A percentile compares a stretch with the other conserved stretches of the same genome.
Conservation (phyloP, 768 basidiomycete genomes). For the Tephrocybe sp. region DNA sequence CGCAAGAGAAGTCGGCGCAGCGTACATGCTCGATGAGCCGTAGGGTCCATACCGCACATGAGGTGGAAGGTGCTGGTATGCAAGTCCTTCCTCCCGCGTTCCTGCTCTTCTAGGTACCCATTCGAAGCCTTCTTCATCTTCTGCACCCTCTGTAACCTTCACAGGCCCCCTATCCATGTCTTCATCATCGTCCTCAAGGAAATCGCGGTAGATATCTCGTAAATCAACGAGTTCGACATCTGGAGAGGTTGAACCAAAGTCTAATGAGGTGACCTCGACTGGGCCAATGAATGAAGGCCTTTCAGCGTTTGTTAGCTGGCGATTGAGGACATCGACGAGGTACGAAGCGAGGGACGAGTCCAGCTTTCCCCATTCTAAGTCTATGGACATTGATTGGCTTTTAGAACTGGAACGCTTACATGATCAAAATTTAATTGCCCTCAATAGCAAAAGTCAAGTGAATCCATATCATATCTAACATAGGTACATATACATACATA, state of each 20-base stretch:
- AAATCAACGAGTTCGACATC: slow-evolving; percentile 90
- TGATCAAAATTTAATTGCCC: neutral
- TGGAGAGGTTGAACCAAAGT: slow-evolving; percentile 82
- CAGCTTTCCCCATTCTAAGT: slow-evolving; percentile 89
- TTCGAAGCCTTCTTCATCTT: slow-evolving; percentile 77
- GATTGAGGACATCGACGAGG: slow-evolving; percentile 75
- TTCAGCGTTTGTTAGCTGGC: slow-evolving; percentile 63
- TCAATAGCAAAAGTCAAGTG: no score
- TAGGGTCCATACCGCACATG: slow-evolving; percentile 66
- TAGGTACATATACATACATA: no score
- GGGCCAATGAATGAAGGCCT: slow-evolving; percentile 96
- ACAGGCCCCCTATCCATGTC: slow-evolving; percentile 47
- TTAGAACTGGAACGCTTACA: neutral
- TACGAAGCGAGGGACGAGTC: slow-evolving; percentile 66
- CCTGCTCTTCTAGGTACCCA: slow-evolving; percentile 73
- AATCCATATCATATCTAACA: no score
- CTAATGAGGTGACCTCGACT: slow-evolving; percentile 79
- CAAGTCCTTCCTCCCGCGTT: slow-evolving; percentile 52
- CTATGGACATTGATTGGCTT: slow-evolving; percentile 73
- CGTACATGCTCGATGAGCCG: slow-evolving; percentile 55
- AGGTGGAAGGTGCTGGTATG: slow-evolving; percentile 70
- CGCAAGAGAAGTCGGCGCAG: slow-evolving; percentile 48
- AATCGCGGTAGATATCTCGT: slow-evolving; percentile 92
- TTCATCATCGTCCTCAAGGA: slow-evolving; percentile 81
- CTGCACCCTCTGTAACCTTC: slow-evolving; percentile 47